Evolutionary conservation across 176 grass and related monocot genomes (phyloP), one percentile per base, ranked within the genome.

Genomic region (Lolium perenne): DNA sequence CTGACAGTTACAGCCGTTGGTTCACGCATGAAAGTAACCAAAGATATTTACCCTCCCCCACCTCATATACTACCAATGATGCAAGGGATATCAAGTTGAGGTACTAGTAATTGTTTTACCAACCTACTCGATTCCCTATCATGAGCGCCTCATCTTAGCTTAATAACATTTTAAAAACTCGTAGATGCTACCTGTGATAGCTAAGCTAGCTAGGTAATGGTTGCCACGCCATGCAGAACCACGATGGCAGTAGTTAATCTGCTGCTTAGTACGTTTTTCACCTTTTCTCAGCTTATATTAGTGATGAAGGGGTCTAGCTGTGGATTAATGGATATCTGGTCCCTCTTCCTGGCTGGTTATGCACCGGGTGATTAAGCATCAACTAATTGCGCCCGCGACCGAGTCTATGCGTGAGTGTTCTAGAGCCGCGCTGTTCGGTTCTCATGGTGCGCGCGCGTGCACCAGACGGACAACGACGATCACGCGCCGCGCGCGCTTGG

Each of bases 391-490:
- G 40, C 45, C 18, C 8, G 49, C 32, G 84, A 84, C 69, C 4
- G 41, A 49, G 81, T 81, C 81, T 69, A 76, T 41, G 40, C 40
- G 6, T 41, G 5, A 5, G 40, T 41, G 40, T 41, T 41, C 40
- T 41, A 41, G 40, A 41, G 6, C 40, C 85, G 89, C 81, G 53
- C 76, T 91, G 23, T 76, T 80, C 10, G 47, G 47, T 7, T 49
- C 60, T 80, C 69, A 76, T 91, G 81, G 85, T 87, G 89, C 60
- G 81, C 81, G 59, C 81, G 81, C 89, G 89, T 91, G 89, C 81
- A 68, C n/a, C 49, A 18, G 85, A 60, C 40, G 40, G 40, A 41
- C 40, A 41, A 41, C 40, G 40, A 41, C 81, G 85, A 87, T 81
- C 85, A 84, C 72, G 26, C 72, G 61, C 40, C 2, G 26, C 72